These are phyloP conservation scores for Diaporthe velutina DNA, from an alignment of 2,329 filamentous ascomycete genomes.

Conservation along the genomic window DNA sequence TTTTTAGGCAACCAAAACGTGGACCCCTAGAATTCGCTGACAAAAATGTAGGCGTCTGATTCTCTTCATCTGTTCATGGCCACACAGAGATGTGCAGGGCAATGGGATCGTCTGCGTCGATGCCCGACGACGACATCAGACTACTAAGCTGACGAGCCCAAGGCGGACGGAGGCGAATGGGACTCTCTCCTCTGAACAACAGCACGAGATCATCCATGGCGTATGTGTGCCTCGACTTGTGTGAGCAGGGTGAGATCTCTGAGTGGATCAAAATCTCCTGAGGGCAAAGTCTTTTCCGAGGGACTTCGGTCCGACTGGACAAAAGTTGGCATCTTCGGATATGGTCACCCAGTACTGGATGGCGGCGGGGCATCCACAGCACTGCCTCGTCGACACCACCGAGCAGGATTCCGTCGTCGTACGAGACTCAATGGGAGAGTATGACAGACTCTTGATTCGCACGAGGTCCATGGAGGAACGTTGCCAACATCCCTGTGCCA, in stretches of 20 bases:
- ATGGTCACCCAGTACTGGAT: too few relatives aligned
- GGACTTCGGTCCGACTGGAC: neutral
- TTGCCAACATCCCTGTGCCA: neutral
- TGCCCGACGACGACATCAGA: neutral
- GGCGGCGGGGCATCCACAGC: neutral
- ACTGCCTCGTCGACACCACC: neutral
- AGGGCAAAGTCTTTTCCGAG: neutral
- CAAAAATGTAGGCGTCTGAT: neutral
- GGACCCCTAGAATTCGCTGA: neutral
- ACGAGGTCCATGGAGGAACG: neutral
- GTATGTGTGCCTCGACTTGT: neutral
- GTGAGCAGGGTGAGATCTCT: neutral
- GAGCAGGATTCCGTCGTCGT: neutral
- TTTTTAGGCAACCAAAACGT: conserved; percentile 17
- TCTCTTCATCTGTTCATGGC: neutral
- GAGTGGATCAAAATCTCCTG: neutral
- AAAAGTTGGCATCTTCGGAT: neutral
- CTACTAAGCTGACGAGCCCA: neutral
- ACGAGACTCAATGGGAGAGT: neutral
- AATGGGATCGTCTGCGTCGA: neutral
- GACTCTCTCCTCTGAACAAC: neutral
- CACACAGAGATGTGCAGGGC: neutral
- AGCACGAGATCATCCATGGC: accelerated
- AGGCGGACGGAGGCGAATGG: neutral
- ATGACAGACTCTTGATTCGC: neutral